Conservation (phyloP, 2,329 filamentous ascomycete genomes). For the Fusarium haematococcum region DNA sequence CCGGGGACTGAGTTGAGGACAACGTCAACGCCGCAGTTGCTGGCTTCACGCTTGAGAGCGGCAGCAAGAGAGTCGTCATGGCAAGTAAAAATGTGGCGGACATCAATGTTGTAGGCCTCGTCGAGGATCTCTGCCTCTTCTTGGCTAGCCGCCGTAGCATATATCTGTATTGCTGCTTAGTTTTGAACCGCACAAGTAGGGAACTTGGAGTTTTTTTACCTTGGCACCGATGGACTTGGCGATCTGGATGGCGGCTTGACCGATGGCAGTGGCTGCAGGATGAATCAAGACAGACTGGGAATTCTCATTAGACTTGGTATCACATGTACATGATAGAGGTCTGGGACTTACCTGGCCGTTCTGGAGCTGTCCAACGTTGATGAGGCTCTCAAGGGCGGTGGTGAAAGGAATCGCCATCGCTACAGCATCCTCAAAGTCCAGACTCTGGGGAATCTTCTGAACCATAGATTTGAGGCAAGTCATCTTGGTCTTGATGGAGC, state of each 20-base stretch:
- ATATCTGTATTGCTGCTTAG: not conserved
- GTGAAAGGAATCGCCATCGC: not conserved
- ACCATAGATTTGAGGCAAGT: not conserved
- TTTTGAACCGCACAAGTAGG: not conserved
- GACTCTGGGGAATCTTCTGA: not conserved
- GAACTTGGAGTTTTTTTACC: not conserved
- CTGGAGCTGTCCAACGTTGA: not conserved
- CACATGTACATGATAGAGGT: too few species aligned
- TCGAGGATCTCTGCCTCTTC: constrained; percentile 2
- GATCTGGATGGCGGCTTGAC: not conserved
- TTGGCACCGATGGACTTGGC: not conserved
- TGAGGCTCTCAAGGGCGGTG: not conserved
- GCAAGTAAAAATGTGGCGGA: constrained; percentile 9
- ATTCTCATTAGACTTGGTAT: not conserved
- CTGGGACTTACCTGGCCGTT: not conserved
- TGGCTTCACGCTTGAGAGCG: constrained; percentile 3
- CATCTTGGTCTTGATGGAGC: not conserved
- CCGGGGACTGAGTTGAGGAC: constrained; percentile 6
- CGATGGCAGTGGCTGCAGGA: not conserved
- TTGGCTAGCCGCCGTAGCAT: not conserved
- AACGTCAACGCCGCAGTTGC: not conserved
- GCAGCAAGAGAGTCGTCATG: not conserved
- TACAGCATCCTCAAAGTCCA: not conserved
- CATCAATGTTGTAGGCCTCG: not conserved
- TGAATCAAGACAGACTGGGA: not conserved